Evolutionary conservation across 495 filamentous ascomycete species (phyloP), one percentile per base, ranked within the genome.

Genomic region (Daldinia vernicosa): DNA sequence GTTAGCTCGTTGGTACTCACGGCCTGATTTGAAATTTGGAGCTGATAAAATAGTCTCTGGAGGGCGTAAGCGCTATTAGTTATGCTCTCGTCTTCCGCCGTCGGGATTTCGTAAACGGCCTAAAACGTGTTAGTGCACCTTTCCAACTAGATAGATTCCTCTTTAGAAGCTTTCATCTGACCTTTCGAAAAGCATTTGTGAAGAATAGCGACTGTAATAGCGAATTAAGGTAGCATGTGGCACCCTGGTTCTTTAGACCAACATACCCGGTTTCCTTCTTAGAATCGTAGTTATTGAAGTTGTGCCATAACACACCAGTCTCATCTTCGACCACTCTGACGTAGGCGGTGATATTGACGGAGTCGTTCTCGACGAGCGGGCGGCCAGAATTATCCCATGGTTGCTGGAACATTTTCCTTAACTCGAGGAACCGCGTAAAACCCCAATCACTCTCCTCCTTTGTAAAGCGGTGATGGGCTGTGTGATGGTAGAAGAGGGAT

Each of bases 201-300:
- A 99, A 98, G 77, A 94, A 99, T 32, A 99, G 80, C 7, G 95
- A 98, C 79, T 99, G 95, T 32, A 99, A 82, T 9, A 99, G 89
- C 2, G 95, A 99, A 80, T 99, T 99, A 22, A 99, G 85, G 77
- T 99, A 99, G 82, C 95, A 99, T 7, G 95, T 99, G 22, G 95
- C 95, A 64, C 95, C 95, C 79, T 99, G 95, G 74, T 99, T 99
- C 76, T 94, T 95, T 45, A 99, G 83, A 26, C 95, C 95, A 45
- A 99, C 95, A 86, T 93, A 97, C 47, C 94, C 95, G 12, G 95
- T 99, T 82, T 97, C 94, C 77, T 95, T 97, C 82, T 98, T 99
- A 17, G 96, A 98, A 75, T 99, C 95, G 74, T 99, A 99, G 82
- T 98, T 96, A 72, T 91, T 87, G 81, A 99, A 98, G 81, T 93